Base-by-base conservation (phyloP, 2,329 filamentous ascomycete genomes). In the Penicillium glabrum region DNA sequence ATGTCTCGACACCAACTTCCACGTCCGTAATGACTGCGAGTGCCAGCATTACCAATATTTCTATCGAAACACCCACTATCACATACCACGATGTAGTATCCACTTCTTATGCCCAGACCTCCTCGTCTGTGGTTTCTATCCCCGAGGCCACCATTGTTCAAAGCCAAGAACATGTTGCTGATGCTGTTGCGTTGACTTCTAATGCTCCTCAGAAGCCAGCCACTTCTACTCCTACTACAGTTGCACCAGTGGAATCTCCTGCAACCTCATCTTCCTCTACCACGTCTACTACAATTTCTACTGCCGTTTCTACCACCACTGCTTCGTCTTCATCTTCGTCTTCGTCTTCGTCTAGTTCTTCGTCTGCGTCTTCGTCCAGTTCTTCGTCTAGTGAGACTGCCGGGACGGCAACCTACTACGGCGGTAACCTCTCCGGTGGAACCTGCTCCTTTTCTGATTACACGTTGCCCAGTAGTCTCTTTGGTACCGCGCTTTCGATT, bases 391-490 rank as follows among this genome's bases (percentile, higher is more conserved):
- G 61, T n/a, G 57, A 53, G 33, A 67, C 69, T 33, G 66, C 72
- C 5, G 80, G 80, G 59, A 64, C 73, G 55, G 79, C 80, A 45
- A 84, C 83, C 46, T 83, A 77, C 62, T 85, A 85, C 65, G 79
- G 80, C 31, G 82, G 83, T 29, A 83, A 85, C 67, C 68, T 85
- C 2, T 70, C 73, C 5, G 86, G 86, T 39, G 87, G 87, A 59
- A 80, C 79, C 57, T 90, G 87, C 73, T 84, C 82, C 13, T 88
- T 89, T 77, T 77, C 78, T 8, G 83, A 80, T 50, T 88, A 88
- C 75, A 86, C 80, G 3, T 75, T 89, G 26, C 86, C 86, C 7
- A 76, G 80, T 11, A 76, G 77, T 13, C 71, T 89, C 54, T 73
- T 67, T 64, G 87, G 87, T 54, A 86, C 85, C 10, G 87, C 87